Base-by-base conservation (phyloP, 805 yeast species). In the Hanseniaspora vineae region DNA sequence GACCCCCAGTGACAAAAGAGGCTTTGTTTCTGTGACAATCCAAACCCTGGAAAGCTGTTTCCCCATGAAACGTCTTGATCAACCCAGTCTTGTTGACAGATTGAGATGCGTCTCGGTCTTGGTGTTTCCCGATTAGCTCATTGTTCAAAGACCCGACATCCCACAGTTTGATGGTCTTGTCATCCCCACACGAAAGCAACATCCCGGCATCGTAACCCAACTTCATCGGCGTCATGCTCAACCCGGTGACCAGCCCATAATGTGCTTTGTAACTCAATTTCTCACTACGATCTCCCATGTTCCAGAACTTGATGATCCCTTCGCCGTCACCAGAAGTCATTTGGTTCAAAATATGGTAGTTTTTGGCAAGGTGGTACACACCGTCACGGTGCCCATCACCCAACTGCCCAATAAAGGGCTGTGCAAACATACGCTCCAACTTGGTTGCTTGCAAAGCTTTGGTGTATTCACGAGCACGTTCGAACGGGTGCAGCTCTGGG, bases 301-400 rank as follows among this genome's bases (percentile, higher is more conserved):
- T 85, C 98, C 98, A 92, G 60, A 86, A 84, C 62, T 92, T 92
- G 54, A 92, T 75, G 6, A 84, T 77, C 58, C 99, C 99, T 63
- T 92, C 99, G 35, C 95, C 98, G 8, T 92, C 80, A 10, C 96
- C 97, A 10, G 92, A 78, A 2, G 97, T 97, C 31, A 90, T 66
- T 58, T 80, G 80, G 57, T 79, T 84, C 45, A 88, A 71, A 42
- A 76, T 69, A 42, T 73, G 66, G 60, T 78, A 78, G 64, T 89
- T 84, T 63, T 82, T 84, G 6, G 96, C 95, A 44, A 92, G 75
- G 15, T 81, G 70, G 64, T 92, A 90, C 13, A 92, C 87, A 50
- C 97, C 97, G 61, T 92, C 98, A 49, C 90, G 70, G 60, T 94
- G 98, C 9, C 98, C 98, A 51, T 77, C 75, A 2, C 99, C 99